Evolutionary conservation across 108 stramenopile species (phyloP), one percentile per base, ranked within the genome.

Genomic region (Nitzschia palea): DNA sequence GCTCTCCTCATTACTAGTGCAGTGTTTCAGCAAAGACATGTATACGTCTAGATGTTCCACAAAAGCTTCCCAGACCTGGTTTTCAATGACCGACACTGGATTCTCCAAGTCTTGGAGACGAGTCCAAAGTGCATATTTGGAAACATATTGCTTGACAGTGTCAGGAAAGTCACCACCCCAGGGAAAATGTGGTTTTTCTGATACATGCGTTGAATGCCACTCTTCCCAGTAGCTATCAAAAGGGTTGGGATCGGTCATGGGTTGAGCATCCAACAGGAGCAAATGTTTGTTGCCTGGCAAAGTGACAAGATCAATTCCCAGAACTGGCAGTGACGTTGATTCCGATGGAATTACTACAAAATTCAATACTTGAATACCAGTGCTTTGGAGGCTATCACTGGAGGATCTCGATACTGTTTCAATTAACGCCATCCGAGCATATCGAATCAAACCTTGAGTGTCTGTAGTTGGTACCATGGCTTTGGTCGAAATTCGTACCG

Each of bases 81-180:
- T 76, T 65, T 80, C 73, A 44, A 93, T 85, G n/a, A 58, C 73
- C 15, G 62, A 12, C 0, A 77, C 73, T 8, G 65, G 65, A 52
- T 60, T 30, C 25, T 77, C 66, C 29, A 65, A 53, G 47, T 73
- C 85, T 27, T 56, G 65, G 20, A 84, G 43, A 40, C 91, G 64
- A 34, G 91, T 88, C 91, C 91, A 93, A 32, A 93, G 47, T n/a
- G 88, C 83, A 67, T 86, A 70, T 3, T 76, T 71, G 8, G 87
- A 88, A 56, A 93, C 89, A 71, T 85, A 93, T 62, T 77, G 55
- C 44, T 70, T 20, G 9, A 89, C 91, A 14, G 77, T 51, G 23
- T 74, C 68, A n/a, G 91, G 91, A 10, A 93, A 80, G 55, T 87
- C 86, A 30, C 91, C 91, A 18, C 91, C 91, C 88, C 86, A 93